Evolutionary conservation across 306 rosid genomes (phyloP), one percentile per base, ranked within the genome.

Genomic region (Pyrus communis): DNA sequence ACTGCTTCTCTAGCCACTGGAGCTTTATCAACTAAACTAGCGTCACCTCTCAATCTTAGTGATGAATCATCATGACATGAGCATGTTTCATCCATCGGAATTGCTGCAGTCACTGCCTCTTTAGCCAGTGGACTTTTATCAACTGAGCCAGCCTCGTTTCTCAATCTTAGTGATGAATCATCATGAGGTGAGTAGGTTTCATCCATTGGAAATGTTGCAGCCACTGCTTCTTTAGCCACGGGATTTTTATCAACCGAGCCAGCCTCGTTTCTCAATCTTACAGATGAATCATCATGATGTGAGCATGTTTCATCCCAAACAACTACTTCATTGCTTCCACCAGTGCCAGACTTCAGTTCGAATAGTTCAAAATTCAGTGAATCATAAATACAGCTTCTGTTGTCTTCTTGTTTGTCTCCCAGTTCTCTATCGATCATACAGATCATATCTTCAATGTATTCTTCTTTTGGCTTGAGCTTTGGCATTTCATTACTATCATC

Each of bases 361-460:
- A 33, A 69, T 62, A 59, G 75, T 85, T 87, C 93, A 31, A 62
- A 73, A 67, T 52, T 68, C 55, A 82, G 76, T 70, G 76, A 82
- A 77, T 89, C 84, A 66, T 83, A 5, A 54, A 38, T 15, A 64
- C 58, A 35, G 30, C 61, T 58, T 77, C 77, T 71, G 46, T 84
- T 75, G 17, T 80, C 84, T 79, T 76, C 82, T 79, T 33, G 78
- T 67, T 57, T 75, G 38, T 27, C 63, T 60, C 73, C 84, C 66
- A 80, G 14, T 17, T 78, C 83, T 77, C 74, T 69, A 52, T 80
- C 13, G 54, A 78, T 75, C 70, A 80, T 71, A 78, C 22, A 77
- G 55, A 23, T 76, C 12, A 83, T 77, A 31, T 86, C 91, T 67
- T 88, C 97, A 74, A 7, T 3, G 67, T 28, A 57, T 49, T 82